A percentile compares a stretch with the other conserved stretches of the same genome.
Evolutionary conservation across 2,329 filamentous ascomycete species (phyloP).

Genomic region (Pseudogymnoascus sp.): DNA sequence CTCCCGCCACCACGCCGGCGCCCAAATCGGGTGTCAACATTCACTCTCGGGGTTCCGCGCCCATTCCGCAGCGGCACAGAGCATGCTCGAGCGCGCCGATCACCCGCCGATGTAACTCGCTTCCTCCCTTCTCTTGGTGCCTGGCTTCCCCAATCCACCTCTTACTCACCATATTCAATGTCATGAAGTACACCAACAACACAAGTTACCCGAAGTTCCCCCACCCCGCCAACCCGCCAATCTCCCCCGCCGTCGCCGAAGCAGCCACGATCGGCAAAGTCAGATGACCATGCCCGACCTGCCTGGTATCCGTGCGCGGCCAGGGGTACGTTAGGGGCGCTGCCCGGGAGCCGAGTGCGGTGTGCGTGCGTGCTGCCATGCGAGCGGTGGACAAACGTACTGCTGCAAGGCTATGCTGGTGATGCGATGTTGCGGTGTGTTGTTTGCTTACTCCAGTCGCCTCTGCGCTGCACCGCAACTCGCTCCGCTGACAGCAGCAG

Average conservation of each 20-base stretch:
- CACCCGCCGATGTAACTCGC: not conserved
- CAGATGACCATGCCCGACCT: not conserved
- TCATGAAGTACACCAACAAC: not conserved
- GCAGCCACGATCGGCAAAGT: not conserved
- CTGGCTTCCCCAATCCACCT: not conserved
- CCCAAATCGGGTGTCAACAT: no score
- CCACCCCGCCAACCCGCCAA: not conserved
- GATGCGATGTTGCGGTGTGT: not conserved
- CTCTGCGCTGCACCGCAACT: not conserved
- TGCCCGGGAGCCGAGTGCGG: not conserved
- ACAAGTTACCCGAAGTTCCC: not conserved
- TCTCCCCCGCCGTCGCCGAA: not conserved
- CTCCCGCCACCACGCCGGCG: not conserved
- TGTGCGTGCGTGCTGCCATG: no score
- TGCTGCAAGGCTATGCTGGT: not conserved
- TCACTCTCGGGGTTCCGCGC: not conserved
- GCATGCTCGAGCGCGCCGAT: not conserved
- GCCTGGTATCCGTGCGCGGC: not conserved
- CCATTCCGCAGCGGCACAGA: not conserved
- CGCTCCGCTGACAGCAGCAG: not conserved
- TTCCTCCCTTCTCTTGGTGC: not conserved
- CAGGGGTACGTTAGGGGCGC: not conserved
- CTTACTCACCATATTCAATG: not conserved
- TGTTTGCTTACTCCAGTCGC: not conserved
- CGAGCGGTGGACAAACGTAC: not conserved